These are phyloP conservation scores for Magnolia sinica DNA, from an alignment of 164 flowering plant species.

Conservation along the genomic window DNA sequence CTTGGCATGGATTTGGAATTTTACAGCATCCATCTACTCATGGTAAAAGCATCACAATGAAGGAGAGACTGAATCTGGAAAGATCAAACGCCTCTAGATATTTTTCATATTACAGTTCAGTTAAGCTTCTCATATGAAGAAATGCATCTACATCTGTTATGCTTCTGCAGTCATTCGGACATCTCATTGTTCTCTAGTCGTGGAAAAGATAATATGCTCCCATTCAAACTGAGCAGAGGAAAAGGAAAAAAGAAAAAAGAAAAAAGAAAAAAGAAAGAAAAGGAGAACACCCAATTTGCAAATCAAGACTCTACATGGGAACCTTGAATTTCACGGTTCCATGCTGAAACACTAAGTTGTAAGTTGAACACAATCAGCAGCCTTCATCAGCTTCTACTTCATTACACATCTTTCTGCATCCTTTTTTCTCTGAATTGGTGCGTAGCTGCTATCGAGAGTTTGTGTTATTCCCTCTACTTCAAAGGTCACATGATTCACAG, in stretches of 20 bases:
- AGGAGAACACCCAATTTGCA: conserved; percentile 3
- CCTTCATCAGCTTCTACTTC: background rate
- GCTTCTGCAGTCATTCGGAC: background rate
- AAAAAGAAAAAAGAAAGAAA: background rate
- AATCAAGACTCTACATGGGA: conserved; percentile 5
- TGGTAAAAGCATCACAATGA: background rate
- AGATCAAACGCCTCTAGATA: background rate
- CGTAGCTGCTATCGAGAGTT: conserved; percentile 6
- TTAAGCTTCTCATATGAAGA: conserved; percentile 8
- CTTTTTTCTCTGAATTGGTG: conserved; percentile 1
- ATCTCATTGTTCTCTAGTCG: background rate
- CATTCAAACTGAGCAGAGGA: background rate
- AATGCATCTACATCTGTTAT: conserved; percentile 1
- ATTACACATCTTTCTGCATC: background rate
- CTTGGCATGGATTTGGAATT: background rate
- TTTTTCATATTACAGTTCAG: background rate
- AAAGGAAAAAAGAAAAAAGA: background rate
- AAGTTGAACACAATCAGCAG: background rate
- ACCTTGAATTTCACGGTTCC: conserved; percentile 9
- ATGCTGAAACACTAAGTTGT: background rate
- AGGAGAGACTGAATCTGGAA: background rate
- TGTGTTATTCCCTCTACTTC: conserved; percentile 6
- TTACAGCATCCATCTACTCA: background rate
- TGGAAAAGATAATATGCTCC: background rate
- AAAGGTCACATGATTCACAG: background rate